Evolutionary conservation across 805 yeast species (phyloP).

Genomic region (Saccharomycopsis sp.): DNA sequence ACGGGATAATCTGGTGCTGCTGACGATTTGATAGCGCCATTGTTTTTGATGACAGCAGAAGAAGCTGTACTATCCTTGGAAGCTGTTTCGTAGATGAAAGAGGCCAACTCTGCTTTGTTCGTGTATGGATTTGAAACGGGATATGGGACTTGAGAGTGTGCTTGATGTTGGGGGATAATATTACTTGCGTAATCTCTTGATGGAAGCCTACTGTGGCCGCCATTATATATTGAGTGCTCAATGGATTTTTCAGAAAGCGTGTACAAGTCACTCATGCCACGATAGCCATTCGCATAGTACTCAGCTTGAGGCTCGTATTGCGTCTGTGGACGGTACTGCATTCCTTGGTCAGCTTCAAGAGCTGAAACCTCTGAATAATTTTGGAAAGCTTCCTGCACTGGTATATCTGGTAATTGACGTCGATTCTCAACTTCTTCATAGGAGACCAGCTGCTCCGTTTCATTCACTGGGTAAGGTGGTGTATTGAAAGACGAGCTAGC

Average conservation of each 20-base stretch:
- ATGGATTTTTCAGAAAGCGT: slow-evolving; percentile 17
- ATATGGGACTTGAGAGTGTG: not conserved
- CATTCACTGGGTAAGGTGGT: too few relatives aligned
- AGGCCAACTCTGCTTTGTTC: not conserved
- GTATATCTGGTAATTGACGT: too few relatives aligned
- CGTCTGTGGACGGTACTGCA: too few relatives aligned
- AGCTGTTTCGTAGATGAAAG: not conserved
- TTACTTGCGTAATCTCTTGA: not conserved
- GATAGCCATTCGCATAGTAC: too few relatives aligned
- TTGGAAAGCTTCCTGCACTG: too few relatives aligned
- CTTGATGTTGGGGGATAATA: not conserved
- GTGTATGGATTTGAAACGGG: not conserved
- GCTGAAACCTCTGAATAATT: too few relatives aligned
- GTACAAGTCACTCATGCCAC: slow-evolving; percentile 16
- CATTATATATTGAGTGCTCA: slow-evolving; percentile 13
- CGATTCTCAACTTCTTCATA: too few relatives aligned
- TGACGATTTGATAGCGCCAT: not conserved
- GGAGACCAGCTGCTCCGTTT: too few relatives aligned
- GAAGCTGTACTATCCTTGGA: not conserved
- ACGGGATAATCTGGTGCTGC: slow-evolving; percentile 8
- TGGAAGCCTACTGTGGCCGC: too few relatives aligned
- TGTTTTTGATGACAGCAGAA: not conserved
- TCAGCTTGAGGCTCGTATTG: too few relatives aligned
- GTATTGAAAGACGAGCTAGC: too few relatives aligned
- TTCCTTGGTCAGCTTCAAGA: too few relatives aligned